Evolutionary conservation across 176 grass and related monocot genomes (phyloP).

Genomic region (Ensete ventricosum): DNA sequence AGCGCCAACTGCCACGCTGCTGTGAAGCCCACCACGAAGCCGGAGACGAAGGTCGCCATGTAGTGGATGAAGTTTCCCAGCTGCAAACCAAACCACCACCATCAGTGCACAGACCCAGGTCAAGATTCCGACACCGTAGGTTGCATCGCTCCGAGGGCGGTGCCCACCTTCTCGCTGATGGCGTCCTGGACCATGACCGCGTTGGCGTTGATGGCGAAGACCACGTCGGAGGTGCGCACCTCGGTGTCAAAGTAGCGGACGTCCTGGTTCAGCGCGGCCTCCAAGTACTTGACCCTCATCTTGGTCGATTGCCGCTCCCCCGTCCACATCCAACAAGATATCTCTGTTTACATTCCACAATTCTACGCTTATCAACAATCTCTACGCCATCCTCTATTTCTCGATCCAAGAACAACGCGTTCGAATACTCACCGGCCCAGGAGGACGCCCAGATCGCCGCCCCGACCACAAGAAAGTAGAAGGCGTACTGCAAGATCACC

Average conservation of each 20-base stretch:
- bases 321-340: constrained; percentile 98
- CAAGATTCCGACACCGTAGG: background rate
- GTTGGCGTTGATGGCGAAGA: constrained; percentile 82
- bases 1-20: constrained; percentile 81
- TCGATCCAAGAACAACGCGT: background rate
- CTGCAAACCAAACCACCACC: constrained; percentile 16
- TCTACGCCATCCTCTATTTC: background rate
- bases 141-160: background rate
- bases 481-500: constrained; percentile 54
- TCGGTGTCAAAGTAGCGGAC: constrained; percentile 95
- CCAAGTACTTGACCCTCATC: constrained; percentile 68
- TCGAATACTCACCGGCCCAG: constrained; percentile 48
- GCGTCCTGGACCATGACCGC: constrained; percentile 92
- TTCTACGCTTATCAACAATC: background rate
- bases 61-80: constrained; percentile 98
- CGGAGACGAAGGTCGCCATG: constrained; percentile 76
- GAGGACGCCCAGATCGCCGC: constrained; percentile 87
- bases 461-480: constrained; percentile 88
- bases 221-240: constrained; percentile 79
- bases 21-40: constrained; percentile 75
- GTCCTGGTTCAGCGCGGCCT: constrained; percentile 80
- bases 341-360: constrained; percentile 39
- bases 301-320: constrained; percentile 78
- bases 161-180: constrained; percentile 78
- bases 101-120: background rate